Evolutionary conservation across 2,329 filamentous ascomycete genomes (phyloP), one percentile per base, ranked within the genome.

Genomic region (Penicillium palitans): DNA sequence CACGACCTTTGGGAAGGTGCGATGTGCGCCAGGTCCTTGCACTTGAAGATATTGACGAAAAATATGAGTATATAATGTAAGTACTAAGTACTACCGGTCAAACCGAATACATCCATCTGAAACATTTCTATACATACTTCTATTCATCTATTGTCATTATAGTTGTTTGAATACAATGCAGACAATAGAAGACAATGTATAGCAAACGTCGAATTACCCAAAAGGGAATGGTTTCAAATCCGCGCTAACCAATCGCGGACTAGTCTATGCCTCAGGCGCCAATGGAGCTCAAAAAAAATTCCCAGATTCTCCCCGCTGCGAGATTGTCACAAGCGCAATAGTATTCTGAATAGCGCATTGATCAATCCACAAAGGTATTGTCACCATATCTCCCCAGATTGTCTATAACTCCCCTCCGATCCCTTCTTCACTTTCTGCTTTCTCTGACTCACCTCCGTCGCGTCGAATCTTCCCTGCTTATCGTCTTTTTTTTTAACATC

Each of bases 221-320:
- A 55, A 33, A 33, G 3, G 45, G 52, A 27, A 15, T 46, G 8
- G 40, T 47, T 19, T 17, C 19, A 3, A 21, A 8, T 33, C 12
- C 6, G 27, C 57, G 27, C 41, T 55, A 48, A 25, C 61, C 54
- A 5, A 27, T 42, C 13, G 6, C 19, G 6, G 63, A 37, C 37
- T 64, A 60, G 57, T 17, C 0, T 48, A 0, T 42, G 61, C 63
- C 66, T 68, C 49, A 68, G 66, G 66, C 61, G 46, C 13, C 24
- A 44, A 57, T 51, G 35, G 50, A 71, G 61, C 46, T 58, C 59
- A 62, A 66, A 70, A 63, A 61, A 68, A 60, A 54, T 39, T 58
- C 61, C 37, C 50, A 40, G 40, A 46, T 53, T 37, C 55, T 65
- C 64, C 64, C 64, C 65, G 62, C 65, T 54, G 59, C 55, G 39